Evolutionary conservation across 495 filamentous ascomycete genomes (phyloP), one percentile per base, ranked within the genome.

Genomic region (Friedmanniomyces simplex): DNA sequence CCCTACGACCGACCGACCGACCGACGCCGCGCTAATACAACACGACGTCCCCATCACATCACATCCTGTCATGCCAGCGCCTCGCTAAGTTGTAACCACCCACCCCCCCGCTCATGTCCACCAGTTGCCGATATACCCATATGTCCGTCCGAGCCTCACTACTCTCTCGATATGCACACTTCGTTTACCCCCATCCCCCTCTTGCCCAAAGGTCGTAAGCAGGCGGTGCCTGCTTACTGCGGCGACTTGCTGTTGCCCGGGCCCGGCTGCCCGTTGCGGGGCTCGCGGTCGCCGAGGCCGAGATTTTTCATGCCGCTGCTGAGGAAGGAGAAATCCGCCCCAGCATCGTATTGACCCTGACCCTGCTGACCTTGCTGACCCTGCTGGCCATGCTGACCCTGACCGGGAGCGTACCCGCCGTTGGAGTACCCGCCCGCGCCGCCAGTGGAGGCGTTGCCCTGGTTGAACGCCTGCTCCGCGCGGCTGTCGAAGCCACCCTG

Each of bases 401-500:
- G 7, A 24, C 50, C 61, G 30, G 50, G 45, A 3, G 25, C 45
- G 41, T 49, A 53, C 21, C 32, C 52, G 24, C 57, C 57, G 43
- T 64, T 64, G 18, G 57, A 25, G 21, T 54, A 55, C 5, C 51
- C 46, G 21, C 51, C 32, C 6, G 52, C 49, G 13, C 48, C 57
- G 13, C 57, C 58, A 13, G 57, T 22, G 13, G 57, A 60, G 10
- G 73, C 72, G 28, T 78, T 62, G 43, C 63, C 63, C 32, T 79
- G 16, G 75, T 69, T 45, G 72, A 71, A 54, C 81, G 83, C 66
- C 86, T 89, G 65, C 65, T 85, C 83, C 32, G 88, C 91, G 20
- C 93, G 87, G 73, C 91, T 94, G 67, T 95, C 91, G 65, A 98
- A 97, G 1, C 90, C 87, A 34, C 88, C 85, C 42, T 86, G 62